Conservation (phyloP, 805 yeast genomes). For the Ogataea philodendri region DNA sequence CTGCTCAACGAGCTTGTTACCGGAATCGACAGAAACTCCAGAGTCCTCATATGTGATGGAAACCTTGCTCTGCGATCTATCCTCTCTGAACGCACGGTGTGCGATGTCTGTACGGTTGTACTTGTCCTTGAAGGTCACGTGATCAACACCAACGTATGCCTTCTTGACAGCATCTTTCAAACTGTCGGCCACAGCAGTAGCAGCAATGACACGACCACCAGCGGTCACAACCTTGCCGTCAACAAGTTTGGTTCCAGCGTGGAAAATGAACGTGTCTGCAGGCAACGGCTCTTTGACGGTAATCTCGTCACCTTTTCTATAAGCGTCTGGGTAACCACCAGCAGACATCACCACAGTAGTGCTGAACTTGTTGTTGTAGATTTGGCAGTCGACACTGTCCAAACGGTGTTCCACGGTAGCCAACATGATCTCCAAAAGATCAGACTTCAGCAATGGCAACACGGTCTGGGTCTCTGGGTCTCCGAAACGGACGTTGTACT, state of each 20-base stretch:
- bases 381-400: conserved; percentile 67
- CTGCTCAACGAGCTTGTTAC: conserved; percentile 84
- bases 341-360: conserved; percentile 97
- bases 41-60: conserved; percentile 88
- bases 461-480: conserved; percentile 99
- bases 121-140: conserved; percentile 67
- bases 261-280: conserved; percentile 74
- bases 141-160: conserved; percentile 83
- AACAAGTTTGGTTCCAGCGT: conserved; percentile 81
- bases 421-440: conserved; percentile 84
- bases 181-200: conserved; percentile 78
- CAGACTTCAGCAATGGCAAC: conserved; percentile 85
- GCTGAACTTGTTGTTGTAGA: conserved; percentile 59
- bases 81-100: conserved; percentile 83
- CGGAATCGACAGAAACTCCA: conserved; percentile 97
- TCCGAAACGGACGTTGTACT: conserved; percentile 97
- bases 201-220: conserved; percentile 97
- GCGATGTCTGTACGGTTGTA: conserved; percentile 94
- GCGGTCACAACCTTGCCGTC: conserved; percentile 70
- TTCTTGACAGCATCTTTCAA: conserved; percentile 77
- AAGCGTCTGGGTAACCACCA: conserved; percentile 92
- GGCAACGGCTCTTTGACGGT: conserved; percentile 49
- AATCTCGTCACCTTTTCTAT: conserved; percentile 83
- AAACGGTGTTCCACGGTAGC: conserved; percentile 94
- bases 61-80: conserved; percentile 26